A percentile compares a stretch with the other conserved stretches of the same genome.
These are phyloP conservation scores for Strobilomyces confusus DNA, from an alignment of 768 basidiomycete species.

Conservation along the genomic window DNA sequence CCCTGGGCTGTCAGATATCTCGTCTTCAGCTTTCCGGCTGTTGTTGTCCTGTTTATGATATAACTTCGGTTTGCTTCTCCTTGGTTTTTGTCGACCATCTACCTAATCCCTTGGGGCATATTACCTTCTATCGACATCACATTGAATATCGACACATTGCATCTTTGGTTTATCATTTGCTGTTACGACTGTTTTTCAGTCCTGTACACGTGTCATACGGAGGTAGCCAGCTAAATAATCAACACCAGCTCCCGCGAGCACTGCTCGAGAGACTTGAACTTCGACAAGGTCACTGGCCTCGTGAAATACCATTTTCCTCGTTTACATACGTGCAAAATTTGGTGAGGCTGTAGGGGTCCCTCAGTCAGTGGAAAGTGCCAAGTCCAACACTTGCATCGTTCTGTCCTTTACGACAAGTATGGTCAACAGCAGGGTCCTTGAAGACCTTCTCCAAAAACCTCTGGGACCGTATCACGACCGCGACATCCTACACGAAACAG, in stretches of 20 bases:
- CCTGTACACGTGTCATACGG: slow-evolving; percentile 25
- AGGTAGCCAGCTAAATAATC: slow-evolving; percentile 21
- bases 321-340: no score
- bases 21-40: slow-evolving; percentile 13
- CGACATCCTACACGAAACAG: slow-evolving; percentile 19
- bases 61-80: slow-evolving; percentile 24
- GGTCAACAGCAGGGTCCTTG: slow-evolving; percentile 17
- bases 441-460: slow-evolving; percentile 24
- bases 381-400: no score
- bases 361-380: no score
- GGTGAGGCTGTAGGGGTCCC: no score
- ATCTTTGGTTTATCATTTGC: slow-evolving; percentile 28
- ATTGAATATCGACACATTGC: slow-evolving; percentile 25
- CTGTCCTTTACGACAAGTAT: slow-evolving; percentile 4
- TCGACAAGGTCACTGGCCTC: no score
- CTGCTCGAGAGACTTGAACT: not conserved
- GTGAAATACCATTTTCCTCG: no score
- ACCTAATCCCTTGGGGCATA: slow-evolving; percentile 22
- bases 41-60: slow-evolving; percentile 28
- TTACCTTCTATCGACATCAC: slow-evolving; percentile 20
- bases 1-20: slow-evolving; percentile 13
- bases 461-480: slow-evolving; percentile 30
- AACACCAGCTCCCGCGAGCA: not conserved
- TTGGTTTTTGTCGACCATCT: slow-evolving; percentile 23
- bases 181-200: slow-evolving; percentile 24